Base-by-base conservation (phyloP, 1,284 basidiomycete species). In the Moesziomyces parantarcticus region DNA sequence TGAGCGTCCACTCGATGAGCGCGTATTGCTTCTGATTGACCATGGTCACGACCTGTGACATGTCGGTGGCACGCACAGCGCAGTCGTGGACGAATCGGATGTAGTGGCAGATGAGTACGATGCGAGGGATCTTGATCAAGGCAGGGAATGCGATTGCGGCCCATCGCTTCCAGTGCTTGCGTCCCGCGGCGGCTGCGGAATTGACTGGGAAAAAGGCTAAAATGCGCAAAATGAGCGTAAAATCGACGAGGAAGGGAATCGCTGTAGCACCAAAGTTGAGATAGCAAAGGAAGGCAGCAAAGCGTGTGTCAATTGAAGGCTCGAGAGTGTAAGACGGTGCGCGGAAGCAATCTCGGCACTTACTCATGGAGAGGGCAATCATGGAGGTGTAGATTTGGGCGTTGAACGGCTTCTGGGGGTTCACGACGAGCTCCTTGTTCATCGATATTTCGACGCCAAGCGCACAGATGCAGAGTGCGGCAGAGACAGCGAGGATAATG, bases 81-180 rank as follows among this genome's bases (percentile, higher is more conserved):
- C 36, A 48, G 3, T 23, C 22, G 25, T 60, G 53, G 8, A 48
- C 45, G 29, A 56, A 67, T 1, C 44, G 34, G 20, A 63, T 48
- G 54, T 67, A 67, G 44, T 57, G 43, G 42, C 50, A 53, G 49
- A 57, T 67, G 53, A 61, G 22, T 16, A 67, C 40, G 29, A 42
- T 18, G 9, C 58, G 48, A 32, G 58, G 58, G n/a, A 83, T 71
- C 72, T 98, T 98, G 47, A 61, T 56, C 11, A 51, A 42, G 18
- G 53, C 20, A 6, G 64, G 58, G 32, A 60, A 67, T 2, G 64
- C 58, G 44, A 67, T 52, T 6, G 52, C 48, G 8, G 51, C 58
- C 46, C 36, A 61, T 10, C 44, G 45, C 44, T 51, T 62, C 52
- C 50, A 67, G 14, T 43, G 41, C 8, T 45, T 42, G 16, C 50